These are phyloP conservation scores for Metschnikowia cerradonensis DNA, from an alignment of 805 yeast genomes.

Conservation along the genomic window DNA sequence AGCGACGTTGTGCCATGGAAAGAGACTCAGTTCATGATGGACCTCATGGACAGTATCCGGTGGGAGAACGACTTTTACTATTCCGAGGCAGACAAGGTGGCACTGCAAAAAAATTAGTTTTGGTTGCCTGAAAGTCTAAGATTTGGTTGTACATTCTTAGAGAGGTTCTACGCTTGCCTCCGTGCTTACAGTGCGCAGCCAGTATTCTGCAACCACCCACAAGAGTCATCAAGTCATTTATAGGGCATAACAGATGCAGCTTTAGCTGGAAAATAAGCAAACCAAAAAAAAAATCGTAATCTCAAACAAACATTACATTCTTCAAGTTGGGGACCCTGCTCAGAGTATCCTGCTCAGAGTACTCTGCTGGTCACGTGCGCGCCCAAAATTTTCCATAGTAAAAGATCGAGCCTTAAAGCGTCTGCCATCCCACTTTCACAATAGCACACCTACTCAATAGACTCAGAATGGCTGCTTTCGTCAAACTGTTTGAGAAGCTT, in stretches of 20 bases:
- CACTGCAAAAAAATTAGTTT: not conserved
- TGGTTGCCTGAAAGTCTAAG: too few relatives aligned
- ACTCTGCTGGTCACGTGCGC: slow-evolving; percentile 13
- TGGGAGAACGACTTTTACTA: slow-evolving; percentile 41
- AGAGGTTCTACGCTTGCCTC: too few relatives aligned
- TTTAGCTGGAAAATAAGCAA: not conserved
- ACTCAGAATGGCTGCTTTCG: slow-evolving; percentile 28
- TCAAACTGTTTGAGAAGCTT: slow-evolving; percentile 27
- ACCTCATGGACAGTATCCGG: slow-evolving; percentile 46
- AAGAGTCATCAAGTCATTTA: not conserved
- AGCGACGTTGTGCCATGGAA: slow-evolving; percentile 37
- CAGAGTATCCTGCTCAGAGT: not conserved
- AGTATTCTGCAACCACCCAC: not conserved
- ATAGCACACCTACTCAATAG: slow-evolving; percentile 4
- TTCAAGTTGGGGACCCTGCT: not conserved
- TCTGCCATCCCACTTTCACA: not conserved
- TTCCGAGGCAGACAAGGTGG: slow-evolving; percentile 29
- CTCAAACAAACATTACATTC: not conserved
- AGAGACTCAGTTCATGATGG: slow-evolving; percentile 47
- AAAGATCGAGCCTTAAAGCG: not conserved
- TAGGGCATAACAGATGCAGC: not conserved
- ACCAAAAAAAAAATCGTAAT: not conserved
- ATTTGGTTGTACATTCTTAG: too few relatives aligned
- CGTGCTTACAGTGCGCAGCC: not conserved
- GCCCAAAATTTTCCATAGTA: slow-evolving; percentile 10